phyloP scores from a whole-genome alignment of 2,329 filamentous ascomycete genomes.

The Alternaria tenuissima region DNA sequence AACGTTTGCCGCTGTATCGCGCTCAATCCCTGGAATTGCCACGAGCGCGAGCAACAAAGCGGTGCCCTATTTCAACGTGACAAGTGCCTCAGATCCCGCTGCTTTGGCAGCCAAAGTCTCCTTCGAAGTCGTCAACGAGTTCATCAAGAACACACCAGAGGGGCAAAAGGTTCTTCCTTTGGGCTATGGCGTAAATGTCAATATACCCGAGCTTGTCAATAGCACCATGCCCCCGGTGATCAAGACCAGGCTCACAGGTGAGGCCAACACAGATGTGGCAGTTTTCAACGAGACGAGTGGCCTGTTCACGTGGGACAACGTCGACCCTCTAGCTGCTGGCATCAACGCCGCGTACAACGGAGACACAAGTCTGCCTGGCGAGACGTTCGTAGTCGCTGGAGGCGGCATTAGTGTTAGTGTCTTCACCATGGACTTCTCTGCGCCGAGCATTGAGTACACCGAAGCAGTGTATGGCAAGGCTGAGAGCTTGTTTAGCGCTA shows the following conservation, averaged over 20 bases:
- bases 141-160: conserved; percentile 51
- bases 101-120: conserved; percentile 56
- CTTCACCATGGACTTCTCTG: conserved; percentile 62
- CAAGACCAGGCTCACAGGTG: conserved; percentile 60
- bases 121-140: conserved; percentile 55
- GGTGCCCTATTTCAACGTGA: conserved; percentile 55
- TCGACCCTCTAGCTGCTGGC: conserved; percentile 57
- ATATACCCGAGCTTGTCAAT: conserved; percentile 57
- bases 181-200: conserved; percentile 63
- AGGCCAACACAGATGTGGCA: conserved; percentile 58
- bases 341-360: conserved; percentile 62
- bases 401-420: conserved; percentile 56
- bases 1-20: conserved; percentile 60
- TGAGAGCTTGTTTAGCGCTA: conserved; percentile 17
- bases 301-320: conserved; percentile 60
- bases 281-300: conserved; percentile 56
- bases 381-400: conserved; percentile 58
- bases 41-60: conserved; percentile 56
- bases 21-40: conserved; percentile 61
- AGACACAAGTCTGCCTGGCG: conserved; percentile 60
- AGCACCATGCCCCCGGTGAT: conserved; percentile 56
- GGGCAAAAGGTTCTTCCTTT: conserved; percentile 53
- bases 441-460: conserved; percentile 50
- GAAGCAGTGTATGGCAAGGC: conserved; percentile 30
- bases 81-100: conserved; percentile 55